Base-by-base conservation (phyloP, 2,329 filamentous ascomycete species). In the Chrysoporthe puriensis region DNA sequence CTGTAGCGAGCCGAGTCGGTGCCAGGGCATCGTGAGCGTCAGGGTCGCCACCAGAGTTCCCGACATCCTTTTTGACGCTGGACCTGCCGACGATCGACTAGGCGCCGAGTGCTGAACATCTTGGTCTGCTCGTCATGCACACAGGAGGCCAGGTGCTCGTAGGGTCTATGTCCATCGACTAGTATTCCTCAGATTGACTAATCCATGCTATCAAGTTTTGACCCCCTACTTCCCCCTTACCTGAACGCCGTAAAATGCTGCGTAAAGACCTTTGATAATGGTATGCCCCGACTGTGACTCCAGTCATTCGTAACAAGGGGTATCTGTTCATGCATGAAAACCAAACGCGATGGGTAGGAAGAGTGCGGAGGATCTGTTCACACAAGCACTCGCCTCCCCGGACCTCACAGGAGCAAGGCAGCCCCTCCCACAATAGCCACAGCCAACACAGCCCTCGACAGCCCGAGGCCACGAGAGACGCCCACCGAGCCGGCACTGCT, bases 401-500 rank as follows among this genome's bases (percentile, higher is more conserved):
- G 6, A 11, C 44, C 2, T 26, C 36, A 63, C 36, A 54, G n/a
- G 4, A 63, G 34, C 14, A 43, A 11, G 8, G 8, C 4, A 14
- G 42, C 48, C 16, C 62, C 62, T 44, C 62, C 62, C 40, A 56
- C 11, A 44, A 56, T 4, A 21, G 62, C 50, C 21, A 57, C 42
- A 16, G 50, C 42, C n/a, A 57, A 26, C 2, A 62, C 21, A 1
- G 77, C 70, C 43, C 64, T 62, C 16, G 76, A 56, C 21, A 73
- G 70, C 8, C 73, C 71, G 66, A 72, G 70, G 16, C 73, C 73
- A 18, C 74, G 64, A 6, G 72, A 69, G 4, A 71, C 66, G 7
- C 71, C 63, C 18, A 70, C 50, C 8, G 66, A 63, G 13, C 70
- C 72, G 2, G 69, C 71, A 36, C 67, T 74, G 14, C 64, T 60